Conservation (phyloP, 371 early-diverging fungal genomes). For the Apophysomyces ossiformis region DNA sequence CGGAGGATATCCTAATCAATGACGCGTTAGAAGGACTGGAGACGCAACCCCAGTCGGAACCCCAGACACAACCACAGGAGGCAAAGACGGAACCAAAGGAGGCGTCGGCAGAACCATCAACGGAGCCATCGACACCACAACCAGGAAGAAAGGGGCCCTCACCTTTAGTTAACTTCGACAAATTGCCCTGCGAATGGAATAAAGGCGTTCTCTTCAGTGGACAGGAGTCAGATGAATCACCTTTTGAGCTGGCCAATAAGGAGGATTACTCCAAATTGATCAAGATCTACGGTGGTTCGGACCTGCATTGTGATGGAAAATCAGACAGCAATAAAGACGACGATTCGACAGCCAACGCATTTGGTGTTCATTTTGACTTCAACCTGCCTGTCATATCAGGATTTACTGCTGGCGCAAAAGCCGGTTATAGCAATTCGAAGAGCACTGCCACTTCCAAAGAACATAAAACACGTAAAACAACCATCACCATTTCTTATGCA, state of each 20-base stretch:
- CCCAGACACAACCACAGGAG: too few species aligned
- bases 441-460: not conserved
- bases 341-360: not conserved
- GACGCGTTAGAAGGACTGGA: too few species aligned
- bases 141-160: not conserved
- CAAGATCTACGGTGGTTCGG: not conserved
- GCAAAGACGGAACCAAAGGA: too few species aligned
- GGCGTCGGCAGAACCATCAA: not conserved
- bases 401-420: slow-evolving; percentile 6
- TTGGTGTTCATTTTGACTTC: not conserved
- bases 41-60: too few species aligned
- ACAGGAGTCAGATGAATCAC: not conserved
- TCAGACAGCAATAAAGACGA: not conserved
- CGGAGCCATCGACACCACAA: not conserved
- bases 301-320: not conserved
- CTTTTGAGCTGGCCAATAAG: not conserved
- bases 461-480: not conserved
- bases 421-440: not conserved
- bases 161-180: too few species aligned
- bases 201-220: not conserved
- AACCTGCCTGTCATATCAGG: not conserved
- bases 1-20: not conserved
- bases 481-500: not conserved
- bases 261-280: not conserved
- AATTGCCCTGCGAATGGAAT: not conserved